phyloP scores from a whole-genome alignment of 306 rosid species.

The Glycine tomentella region DNA sequence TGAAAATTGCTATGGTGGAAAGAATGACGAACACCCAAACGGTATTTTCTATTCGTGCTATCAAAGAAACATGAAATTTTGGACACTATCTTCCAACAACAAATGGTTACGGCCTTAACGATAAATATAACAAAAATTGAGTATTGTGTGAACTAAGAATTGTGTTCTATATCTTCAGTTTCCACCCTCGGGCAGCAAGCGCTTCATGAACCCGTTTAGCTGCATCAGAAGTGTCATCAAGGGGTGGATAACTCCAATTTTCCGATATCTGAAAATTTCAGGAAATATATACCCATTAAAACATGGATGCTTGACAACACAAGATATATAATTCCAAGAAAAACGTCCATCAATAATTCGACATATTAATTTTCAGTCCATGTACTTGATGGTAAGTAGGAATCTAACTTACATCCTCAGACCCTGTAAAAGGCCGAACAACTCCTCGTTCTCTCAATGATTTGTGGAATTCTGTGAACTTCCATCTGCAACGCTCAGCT shows the following conservation, averaged over 20 bases:
- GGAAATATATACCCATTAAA: slow-evolving; percentile 24
- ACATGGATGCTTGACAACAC: slow-evolving; percentile 11
- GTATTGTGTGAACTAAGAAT: slow-evolving; percentile 20
- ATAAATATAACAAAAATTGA: neutral
- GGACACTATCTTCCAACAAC: slow-evolving; percentile 32
- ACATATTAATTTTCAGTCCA: slow-evolving; percentile 30
- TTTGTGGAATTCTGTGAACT: slow-evolving; percentile 79
- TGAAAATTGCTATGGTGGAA: slow-evolving; percentile 44
- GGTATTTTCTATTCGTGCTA: slow-evolving; percentile 41
- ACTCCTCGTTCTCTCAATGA: slow-evolving; percentile 77
- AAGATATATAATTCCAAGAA: slow-evolving; percentile 7
- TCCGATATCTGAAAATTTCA: slow-evolving; percentile 73
- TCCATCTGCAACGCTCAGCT: slow-evolving; percentile 89
- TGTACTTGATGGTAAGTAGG: slow-evolving; percentile 17
- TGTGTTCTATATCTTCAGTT: slow-evolving; percentile 65
- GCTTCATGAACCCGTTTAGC: slow-evolving; percentile 78
- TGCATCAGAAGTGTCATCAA: slow-evolving; percentile 84
- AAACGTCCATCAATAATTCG: neutral
- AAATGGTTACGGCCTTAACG: slow-evolving; percentile 4
- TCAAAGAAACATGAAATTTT: slow-evolving; percentile 5
- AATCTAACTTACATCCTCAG: slow-evolving; percentile 82
- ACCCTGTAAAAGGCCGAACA: slow-evolving; percentile 85
- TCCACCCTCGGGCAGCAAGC: slow-evolving; percentile 91
- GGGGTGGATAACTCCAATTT: slow-evolving; percentile 99
- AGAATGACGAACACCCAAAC: slow-evolving; percentile 41